Conservation (phyloP, 345 rosid species). For the Arabidopsis suecica region DNA sequence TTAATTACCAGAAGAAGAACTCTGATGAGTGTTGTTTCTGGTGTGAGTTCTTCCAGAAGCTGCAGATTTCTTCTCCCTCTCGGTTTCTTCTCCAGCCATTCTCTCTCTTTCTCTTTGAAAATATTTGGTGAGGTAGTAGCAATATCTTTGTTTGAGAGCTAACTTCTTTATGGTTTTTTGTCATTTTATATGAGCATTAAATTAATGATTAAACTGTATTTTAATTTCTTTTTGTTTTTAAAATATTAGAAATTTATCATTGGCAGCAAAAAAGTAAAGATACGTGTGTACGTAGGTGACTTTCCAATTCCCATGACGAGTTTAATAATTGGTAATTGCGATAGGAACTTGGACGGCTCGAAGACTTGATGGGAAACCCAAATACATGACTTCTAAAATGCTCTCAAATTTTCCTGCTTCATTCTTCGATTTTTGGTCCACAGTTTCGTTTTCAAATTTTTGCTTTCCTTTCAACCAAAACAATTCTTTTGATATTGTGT, state of each 20-base stretch:
- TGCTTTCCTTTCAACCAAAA: too few relatives aligned
- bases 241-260: background rate
- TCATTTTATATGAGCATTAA: constrained; percentile 10
- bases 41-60: constrained; percentile 27
- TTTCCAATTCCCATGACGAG: constrained; percentile 16
- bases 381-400: background rate
- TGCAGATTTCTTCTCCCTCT: constrained; percentile 13
- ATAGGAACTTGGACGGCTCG: background rate
- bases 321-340: background rate
- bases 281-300: constrained; percentile 26
- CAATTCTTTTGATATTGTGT: too few relatives aligned
- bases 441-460: background rate
- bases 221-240: background rate
- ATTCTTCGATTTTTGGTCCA: background rate
- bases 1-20: constrained; percentile 26
- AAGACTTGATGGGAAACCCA: background rate
- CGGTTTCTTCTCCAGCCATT: constrained; percentile 26
- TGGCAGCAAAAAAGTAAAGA: constrained; percentile 19
- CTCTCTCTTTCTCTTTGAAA: background rate
- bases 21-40: constrained; percentile 28
- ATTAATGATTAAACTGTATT: constrained; percentile 6
- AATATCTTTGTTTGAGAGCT: background rate
- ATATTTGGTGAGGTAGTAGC: constrained; percentile 7
- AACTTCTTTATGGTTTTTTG: constrained; percentile 18
- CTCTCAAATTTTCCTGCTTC: background rate